Evolutionary conservation across 2,329 filamentous ascomycete species (phyloP).

Genomic region (Arthrobotrys conoides): DNA sequence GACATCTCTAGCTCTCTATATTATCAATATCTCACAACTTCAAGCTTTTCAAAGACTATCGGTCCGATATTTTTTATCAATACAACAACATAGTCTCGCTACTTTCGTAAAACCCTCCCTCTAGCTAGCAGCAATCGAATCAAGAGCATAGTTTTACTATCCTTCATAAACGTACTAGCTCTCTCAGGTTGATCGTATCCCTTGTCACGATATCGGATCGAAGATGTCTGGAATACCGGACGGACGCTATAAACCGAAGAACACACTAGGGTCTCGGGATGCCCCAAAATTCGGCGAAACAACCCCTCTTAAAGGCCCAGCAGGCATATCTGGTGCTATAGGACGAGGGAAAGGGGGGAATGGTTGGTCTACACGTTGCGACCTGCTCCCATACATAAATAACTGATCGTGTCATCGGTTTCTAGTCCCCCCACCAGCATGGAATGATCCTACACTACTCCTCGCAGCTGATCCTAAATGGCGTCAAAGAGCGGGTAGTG

Average conservation of each 20-base stretch:
- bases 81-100: neutral
- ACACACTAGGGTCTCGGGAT: conserved; percentile 51
- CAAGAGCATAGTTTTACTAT: neutral
- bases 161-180: neutral
- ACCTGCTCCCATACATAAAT: neutral
- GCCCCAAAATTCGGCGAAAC: conserved; percentile 58
- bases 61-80: neutral
- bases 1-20: neutral
- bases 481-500: conserved; percentile 40
- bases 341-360: conserved; percentile 52
- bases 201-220: neutral
- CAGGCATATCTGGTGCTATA: conserved; percentile 36
- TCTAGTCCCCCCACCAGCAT: conserved; percentile 22
- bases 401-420: neutral
- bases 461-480: conserved; percentile 41
- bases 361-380: conserved; percentile 11
- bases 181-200: neutral
- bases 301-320: conserved; percentile 54
- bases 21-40: neutral
- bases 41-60: neutral
- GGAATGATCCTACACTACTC: conserved; percentile 25
- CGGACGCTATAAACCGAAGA: conserved; percentile 46
- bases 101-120: neutral
- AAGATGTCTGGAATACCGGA: conserved; percentile 56
- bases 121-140: neutral